Evolutionary conservation across 1,139 yeast species (phyloP), one percentile per base, ranked within the genome.

Genomic region (Pichia norvegensis): DNA sequence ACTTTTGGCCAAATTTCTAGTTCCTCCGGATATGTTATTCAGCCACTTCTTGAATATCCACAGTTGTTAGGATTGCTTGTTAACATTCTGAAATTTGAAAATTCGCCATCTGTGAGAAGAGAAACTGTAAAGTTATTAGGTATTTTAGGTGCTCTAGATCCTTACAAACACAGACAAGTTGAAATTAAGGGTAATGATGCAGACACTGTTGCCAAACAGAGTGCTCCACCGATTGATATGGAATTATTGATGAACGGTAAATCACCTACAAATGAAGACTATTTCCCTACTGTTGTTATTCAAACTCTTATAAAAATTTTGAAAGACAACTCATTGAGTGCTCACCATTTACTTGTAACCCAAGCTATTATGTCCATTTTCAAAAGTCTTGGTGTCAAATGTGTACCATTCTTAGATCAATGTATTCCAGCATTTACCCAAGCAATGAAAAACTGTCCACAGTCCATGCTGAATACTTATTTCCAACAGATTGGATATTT

Each of bases 101-200:
- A 82, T 14, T 79, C 94, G 0, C 75, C 81, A 1, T 68, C 76
- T 4, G 80, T 86, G 6, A 76, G 94, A 56, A 71, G 96, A 48
- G 97, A 90, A 62, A 84, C 96, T 0, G 96, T 92, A 0, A 73
- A 92, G 54, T 67, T 92, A 21, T 69, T 92, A 52, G 99, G 99
- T 59, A 88, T 90, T 36, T 68, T 94, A 39, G 99, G 99, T 49
- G 98, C 98, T 0, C 70, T 94, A 44, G 98, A 94, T 65, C 99
- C 99, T 1, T 92, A 90, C 62, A 88, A 86, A 59, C 94, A 88
- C 57, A 79, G 96, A 46, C 96, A 87, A 58, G 88, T 90, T 10
- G 97, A 90, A 59, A 81, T 86, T 50, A 75, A 74, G 16, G 78
- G 82, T 3, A 79, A 81, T 46, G 74, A 60, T 40, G 67, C 69